Percentiles rank a stretch among this genome's conserved stretches.
Conservation (phyloP, 2,329 filamentous ascomycete genomes). For the Sporothrix variecibatus region DNA sequence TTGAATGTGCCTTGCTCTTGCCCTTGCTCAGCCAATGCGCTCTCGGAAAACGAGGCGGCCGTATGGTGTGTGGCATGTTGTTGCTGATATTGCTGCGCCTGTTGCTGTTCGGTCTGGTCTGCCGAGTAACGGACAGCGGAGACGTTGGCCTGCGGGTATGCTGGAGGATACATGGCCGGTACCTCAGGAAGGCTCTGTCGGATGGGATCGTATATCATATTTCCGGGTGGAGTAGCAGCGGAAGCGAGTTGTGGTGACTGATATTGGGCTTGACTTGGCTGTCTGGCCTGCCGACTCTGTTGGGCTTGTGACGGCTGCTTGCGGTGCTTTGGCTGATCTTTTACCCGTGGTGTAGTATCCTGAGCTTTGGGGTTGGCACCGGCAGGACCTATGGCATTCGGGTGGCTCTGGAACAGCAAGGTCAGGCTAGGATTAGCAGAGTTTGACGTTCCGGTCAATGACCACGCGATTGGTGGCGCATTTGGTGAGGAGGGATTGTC, state of each 20-base stretch:
- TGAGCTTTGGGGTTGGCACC: neutral
- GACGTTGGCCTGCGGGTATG: constrained; percentile 52
- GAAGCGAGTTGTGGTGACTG: constrained; percentile 38
- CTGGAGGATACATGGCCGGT: constrained; percentile 50
- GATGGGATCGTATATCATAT: constrained; percentile 63
- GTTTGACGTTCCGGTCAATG: constrained; percentile 83
- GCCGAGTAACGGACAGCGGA: constrained; percentile 52
- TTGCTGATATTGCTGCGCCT: neutral
- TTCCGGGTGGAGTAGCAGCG: constrained; percentile 55
- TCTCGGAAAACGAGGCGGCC: neutral
- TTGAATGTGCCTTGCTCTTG: neutral
- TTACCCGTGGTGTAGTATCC: neutral
- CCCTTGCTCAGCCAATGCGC: neutral
- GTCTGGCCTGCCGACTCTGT: constrained; percentile 19
- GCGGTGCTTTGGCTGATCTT: constrained; percentile 6
- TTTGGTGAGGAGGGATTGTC: constrained; percentile 54
- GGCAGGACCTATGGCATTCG: constrained; percentile 28
- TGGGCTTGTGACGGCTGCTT: constrained; percentile 18
- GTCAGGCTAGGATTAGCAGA: constrained; percentile 82
- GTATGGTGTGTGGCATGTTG: neutral
- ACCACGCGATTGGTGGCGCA: constrained; percentile 71
- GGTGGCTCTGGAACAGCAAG: constrained; percentile 69
- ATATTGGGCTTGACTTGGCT: constrained; percentile 21
- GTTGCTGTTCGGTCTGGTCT: constrained; percentile 31
- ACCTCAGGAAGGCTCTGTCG: constrained; percentile 56